phyloP scores from a whole-genome alignment of 1,284 basidiomycete genomes.

The Fomitopsis schrenkii region DNA sequence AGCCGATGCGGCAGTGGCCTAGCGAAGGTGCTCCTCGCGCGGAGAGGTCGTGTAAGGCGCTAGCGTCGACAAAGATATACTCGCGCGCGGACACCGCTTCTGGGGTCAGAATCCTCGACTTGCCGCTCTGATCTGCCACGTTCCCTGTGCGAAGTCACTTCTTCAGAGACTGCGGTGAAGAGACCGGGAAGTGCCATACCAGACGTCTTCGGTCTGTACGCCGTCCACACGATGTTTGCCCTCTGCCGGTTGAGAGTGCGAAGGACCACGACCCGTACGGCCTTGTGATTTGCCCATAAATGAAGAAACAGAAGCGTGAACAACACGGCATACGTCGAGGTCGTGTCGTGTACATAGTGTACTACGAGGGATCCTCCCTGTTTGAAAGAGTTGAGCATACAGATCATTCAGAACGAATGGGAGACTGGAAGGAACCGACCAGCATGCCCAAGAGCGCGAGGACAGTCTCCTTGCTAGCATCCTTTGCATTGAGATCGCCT shows the following conservation, averaged over 20 bases:
- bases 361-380: constrained; percentile 59
- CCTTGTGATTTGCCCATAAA: constrained; percentile 55
- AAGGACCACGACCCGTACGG: constrained; percentile 51
- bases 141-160: background rate
- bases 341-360: constrained; percentile 45
- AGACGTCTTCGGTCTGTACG: constrained; percentile 12
- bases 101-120: constrained; percentile 1
- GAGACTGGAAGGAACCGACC: constrained; percentile 34
- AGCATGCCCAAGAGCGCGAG: constrained; percentile 63
- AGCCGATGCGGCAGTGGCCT: constrained; percentile 12
- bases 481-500: constrained; percentile 68
- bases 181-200: background rate
- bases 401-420: background rate
- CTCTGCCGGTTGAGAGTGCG: constrained; percentile 60
- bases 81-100: constrained; percentile 9
- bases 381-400: background rate
- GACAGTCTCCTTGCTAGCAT: constrained; percentile 67
- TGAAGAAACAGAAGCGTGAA: constrained; percentile 49
- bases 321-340: constrained; percentile 47
- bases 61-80: constrained; percentile 14
- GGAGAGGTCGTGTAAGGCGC: constrained; percentile 3
- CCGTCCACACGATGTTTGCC: constrained; percentile 46
- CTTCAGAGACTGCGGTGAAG: background rate
- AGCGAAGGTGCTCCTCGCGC: background rate
- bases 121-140: background rate